Base-by-base conservation (phyloP, 495 filamentous ascomycete species). In the Chaetomium cochliodes region DNA sequence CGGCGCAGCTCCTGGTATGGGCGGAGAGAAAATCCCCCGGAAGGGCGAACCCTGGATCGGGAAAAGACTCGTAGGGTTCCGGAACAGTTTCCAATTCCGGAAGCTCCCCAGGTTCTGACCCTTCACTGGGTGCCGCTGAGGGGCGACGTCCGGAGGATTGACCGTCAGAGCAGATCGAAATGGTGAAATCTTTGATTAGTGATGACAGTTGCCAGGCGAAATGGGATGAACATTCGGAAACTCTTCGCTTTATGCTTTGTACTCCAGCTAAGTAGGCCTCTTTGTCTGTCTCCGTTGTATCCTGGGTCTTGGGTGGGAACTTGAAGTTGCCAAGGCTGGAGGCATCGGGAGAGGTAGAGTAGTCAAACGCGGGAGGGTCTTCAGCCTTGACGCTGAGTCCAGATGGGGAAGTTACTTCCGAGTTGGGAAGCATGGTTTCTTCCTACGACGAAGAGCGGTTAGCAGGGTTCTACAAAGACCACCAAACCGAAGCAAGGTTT, bases 21-120 rank as follows among this genome's bases (percentile, higher is more conserved):
- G 76, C 62, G 41, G 62, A 75, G 18, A 82, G 60, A 25, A 79
- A 79, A 57, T 79, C 76, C 2, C 80, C 78, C 3, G 79, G 78
- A 12, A 80, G 47, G 6, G 74, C 64, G 49, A 64, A 69, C 26
- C 67, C 58, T 3, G 68, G 73, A 37, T 67, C 66, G 1, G 71
- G 73, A 42, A 69, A 72, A 0, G 65, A 61, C 46, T 72, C 69
- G 52, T 68, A 71, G 0, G 55, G 47, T 33, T 62, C 66, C 6
- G 30, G 25, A 3, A 6, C 39, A 0, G 23, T 37, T n/a, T 65
- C 55, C 12, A 30, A 41, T 0, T 65, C 58, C 9, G 52, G 57
- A 11, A 49, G 26, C 8, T 20, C 46, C 20, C n/a, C 61, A 0
- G 33, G 51, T 0, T 51, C 67, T 2, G 60, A 46, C 1, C 12